Evolutionary conservation across 2,329 filamentous ascomycete genomes (phyloP), one percentile per base, ranked within the genome.

Genomic region (Ophiocordyceps unilateralis): DNA sequence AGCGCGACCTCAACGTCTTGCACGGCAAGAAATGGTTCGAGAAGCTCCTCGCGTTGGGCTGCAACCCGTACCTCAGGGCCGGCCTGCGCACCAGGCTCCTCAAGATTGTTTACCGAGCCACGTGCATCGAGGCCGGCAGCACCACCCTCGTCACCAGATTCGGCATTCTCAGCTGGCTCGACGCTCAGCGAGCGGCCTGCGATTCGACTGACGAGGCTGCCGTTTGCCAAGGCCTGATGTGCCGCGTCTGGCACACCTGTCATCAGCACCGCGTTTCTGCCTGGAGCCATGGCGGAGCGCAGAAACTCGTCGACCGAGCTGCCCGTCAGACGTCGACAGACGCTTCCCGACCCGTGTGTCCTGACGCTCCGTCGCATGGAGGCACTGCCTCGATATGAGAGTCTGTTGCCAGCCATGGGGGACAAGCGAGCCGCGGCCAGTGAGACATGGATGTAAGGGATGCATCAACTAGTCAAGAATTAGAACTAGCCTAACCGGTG

Each of bases 111-210:
- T 80, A 79, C 52, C 71, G 81, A 36, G 77, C 79, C 3, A 78
- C 76, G 0, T 70, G 69, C 39, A 73, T 88, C 26, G 72, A 78
- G 24, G 78, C 74, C 1, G 86, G 83, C 1, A 85, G 82, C 58
- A 83, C 79, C 5, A 89, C 82, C n/a, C 66, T 93, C 39, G 70
- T 86, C 32, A 93, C 86, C 1, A 69, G 87, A 44, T 78, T 81
- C 38, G 84, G 83, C 15, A 65, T 83, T 19, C 58, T 89, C 43
- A 79, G 73, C 49, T 93, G 86, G 87, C 66, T 89, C 9, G 70
- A 80, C 45, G 71, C 73, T 46, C 74, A 76, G 51, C 58, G 72
- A 30, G 69, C 68, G 4, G 59, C 65, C 3, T 67, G 63, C 41
- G 57, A 50, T 2, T 47, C 50, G 2, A 44, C 45, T 39, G 66